Conservation (phyloP, 1,284 basidiomycete genomes). For the Somion occarium region DNA sequence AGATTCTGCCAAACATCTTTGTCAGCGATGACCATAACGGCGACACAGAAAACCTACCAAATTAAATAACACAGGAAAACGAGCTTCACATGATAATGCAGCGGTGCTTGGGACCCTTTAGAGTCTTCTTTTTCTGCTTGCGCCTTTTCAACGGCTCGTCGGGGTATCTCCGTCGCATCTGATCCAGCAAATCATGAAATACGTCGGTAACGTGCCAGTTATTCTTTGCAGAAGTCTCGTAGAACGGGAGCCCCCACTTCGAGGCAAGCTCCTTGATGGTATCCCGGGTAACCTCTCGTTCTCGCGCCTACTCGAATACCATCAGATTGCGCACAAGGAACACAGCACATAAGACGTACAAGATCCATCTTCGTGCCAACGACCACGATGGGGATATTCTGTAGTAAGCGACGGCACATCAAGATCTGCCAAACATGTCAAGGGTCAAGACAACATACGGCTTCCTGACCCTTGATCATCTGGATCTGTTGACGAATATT, state of each 20-base stretch:
- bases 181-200: slow-evolving; percentile 73
- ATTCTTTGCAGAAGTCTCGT: slow-evolving; percentile 80
- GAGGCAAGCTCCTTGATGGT: slow-evolving; percentile 63
- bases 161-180: slow-evolving; percentile 68
- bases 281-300: slow-evolving; percentile 72
- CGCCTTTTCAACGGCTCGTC: slow-evolving; percentile 28
- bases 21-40: too few species aligned
- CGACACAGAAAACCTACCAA: neutral
- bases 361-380: slow-evolving; percentile 90
- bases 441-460: slow-evolving; percentile 33
- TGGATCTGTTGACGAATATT: slow-evolving; percentile 77
- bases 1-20: too few species aligned
- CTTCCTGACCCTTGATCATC: slow-evolving; percentile 68
- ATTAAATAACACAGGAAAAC: neutral
- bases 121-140: slow-evolving; percentile 33
- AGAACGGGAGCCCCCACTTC: slow-evolving; percentile 74
- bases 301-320: slow-evolving; percentile 39
- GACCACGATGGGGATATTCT: slow-evolving; percentile 77
- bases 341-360: slow-evolving; percentile 13
- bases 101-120: slow-evolving; percentile 17
- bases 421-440: neutral
- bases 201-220: slow-evolving; percentile 79
- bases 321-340: neutral
- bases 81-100: slow-evolving; percentile 58
- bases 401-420: slow-evolving; percentile 1